Evolutionary conservation across 257 asterid genomes (phyloP), one percentile per base, ranked within the genome.

Genomic region (Fraxinus quadrangulata): DNA sequence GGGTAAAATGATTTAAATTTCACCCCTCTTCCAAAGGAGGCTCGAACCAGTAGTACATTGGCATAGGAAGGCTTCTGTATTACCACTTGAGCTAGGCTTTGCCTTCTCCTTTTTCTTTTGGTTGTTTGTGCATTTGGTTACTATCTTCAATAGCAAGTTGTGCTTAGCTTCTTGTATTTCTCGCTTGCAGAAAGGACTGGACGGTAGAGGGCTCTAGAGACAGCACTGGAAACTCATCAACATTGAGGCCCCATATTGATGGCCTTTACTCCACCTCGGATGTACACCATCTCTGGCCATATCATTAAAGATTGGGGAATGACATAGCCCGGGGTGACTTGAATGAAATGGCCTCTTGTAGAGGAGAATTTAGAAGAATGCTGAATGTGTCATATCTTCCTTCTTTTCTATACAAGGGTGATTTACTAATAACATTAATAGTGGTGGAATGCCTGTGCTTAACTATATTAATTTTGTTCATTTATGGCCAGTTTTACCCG

Each of bases 281-380:
- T 87, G 95, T 85, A 92, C 95, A 85, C 83, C 89, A 96, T 76
- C 84, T 92, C 84, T 90, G 98, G 98, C 86, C 96, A 36, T 88
- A 83, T 83, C 86, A 88, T 78, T 87, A 79, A 85, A 80, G 75
- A 78, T 74, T 45, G 70, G 70, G 71, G 17, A 24, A 61, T 61
- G 16, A 76, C 19, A 76, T 26, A 77, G 83, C 75, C 66, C 73
- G 71, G 84, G 77, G 83, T 84, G 82, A 81, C 80, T 71, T 23
- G 78, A 81, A 80, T 75, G 81, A 71, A 87, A 67, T 71, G 78
- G 73, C 84, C 91, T 86, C 89, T 85, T 75, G 78, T 76, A 70
- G 36, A 33, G 84, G 86, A 80, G 88, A 79, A 81, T 82, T 83
- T 84, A 86, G 90, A 61, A 21, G 68, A 84, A 85, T 80, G 85